phyloP scores from a whole-genome alignment of 2,329 filamentous ascomycete genomes.

The Bipolaris oryzae region DNA sequence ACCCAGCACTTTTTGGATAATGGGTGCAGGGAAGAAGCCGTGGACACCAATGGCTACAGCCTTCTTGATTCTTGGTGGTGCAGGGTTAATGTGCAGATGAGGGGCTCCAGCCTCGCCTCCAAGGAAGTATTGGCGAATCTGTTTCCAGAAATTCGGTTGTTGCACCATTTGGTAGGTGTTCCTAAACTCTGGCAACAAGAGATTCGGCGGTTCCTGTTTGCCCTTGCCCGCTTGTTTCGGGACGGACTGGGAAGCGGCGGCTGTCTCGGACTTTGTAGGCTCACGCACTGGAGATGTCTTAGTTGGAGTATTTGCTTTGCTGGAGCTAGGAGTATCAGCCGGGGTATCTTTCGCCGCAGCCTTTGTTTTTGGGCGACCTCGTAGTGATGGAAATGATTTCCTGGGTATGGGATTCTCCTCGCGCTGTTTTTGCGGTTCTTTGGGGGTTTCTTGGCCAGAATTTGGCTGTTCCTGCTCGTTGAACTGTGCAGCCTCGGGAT shows the following conservation, averaged over 20 bases:
- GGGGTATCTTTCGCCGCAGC: conserved; percentile 24
- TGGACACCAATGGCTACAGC: conserved; percentile 94
- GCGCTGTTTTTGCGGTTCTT: conserved; percentile 22
- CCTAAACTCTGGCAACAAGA: conserved; percentile 72
- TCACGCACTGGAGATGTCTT: conserved; percentile 36
- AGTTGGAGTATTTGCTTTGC: conserved; percentile 47
- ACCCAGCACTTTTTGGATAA: conserved; percentile 88
- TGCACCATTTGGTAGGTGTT: conserved; percentile 65
- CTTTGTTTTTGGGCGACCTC: conserved; percentile 39
- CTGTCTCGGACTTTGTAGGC: conserved; percentile 34
- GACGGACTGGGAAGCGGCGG: conserved; percentile 34
- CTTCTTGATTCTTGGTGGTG: conserved; percentile 75
- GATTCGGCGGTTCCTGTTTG: conserved; percentile 59
- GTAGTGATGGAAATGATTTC: conserved; percentile 40
- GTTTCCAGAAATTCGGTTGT: conserved; percentile 54
- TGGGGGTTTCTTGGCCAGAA: conserved; percentile 19
- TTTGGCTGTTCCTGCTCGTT: conserved; percentile 50
- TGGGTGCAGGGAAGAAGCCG: conserved; percentile 86
- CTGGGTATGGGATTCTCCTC: conserved; percentile 32
- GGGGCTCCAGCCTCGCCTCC: conserved; percentile 62
- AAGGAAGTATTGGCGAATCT: conserved; percentile 49
- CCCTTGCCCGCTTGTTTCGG: conserved; percentile 31
- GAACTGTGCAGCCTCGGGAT: conserved; percentile 59
- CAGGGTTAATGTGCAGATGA: conserved; percentile 73
- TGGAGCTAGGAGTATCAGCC: conserved; percentile 32